Evolutionary conservation across 148 eudicot genomes (phyloP).

Genomic region (Camellia japonica): DNA sequence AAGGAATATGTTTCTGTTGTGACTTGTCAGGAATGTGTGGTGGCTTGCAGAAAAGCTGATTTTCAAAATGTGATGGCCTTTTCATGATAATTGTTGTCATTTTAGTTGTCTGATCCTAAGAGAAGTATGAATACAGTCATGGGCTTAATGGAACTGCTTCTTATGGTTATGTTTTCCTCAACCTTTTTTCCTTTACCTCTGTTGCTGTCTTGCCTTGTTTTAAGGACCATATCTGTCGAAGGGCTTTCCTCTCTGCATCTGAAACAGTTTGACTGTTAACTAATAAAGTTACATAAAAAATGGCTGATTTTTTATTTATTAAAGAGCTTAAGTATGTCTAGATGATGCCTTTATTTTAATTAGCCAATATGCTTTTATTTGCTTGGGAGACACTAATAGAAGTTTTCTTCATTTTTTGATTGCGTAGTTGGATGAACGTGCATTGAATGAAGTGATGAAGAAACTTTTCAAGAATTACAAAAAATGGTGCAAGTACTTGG

Average conservation of each 20-base stretch:
- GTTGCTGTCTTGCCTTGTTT: neutral
- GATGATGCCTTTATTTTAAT: neutral
- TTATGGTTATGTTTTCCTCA: neutral
- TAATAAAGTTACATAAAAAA: neutral
- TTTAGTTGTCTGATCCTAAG: neutral
- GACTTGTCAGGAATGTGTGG: neutral
- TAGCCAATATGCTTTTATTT: neutral
- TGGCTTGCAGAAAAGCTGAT: neutral
- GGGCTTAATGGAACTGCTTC: neutral
- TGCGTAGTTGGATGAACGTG: slow-evolving; percentile 90
- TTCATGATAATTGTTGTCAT: neutral
- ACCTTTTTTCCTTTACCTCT: neutral
- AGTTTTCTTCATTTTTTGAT: slow-evolving; percentile 16
- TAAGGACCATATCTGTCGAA: neutral
- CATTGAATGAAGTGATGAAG: slow-evolving; percentile 93
- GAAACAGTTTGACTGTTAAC: neutral
- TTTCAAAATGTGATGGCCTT: neutral
- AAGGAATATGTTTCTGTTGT: neutral
- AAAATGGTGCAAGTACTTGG: slow-evolving; percentile 98
- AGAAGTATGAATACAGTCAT: neutral
- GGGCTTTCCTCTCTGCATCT: neutral
- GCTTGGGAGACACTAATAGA: neutral
- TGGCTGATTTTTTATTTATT: neutral
- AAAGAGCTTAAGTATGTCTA: neutral
- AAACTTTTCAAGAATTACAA: slow-evolving; percentile 97